Base-by-base conservation (phyloP, 176 grass and related monocot genomes). In the Bonia amplexicaulis region DNA sequence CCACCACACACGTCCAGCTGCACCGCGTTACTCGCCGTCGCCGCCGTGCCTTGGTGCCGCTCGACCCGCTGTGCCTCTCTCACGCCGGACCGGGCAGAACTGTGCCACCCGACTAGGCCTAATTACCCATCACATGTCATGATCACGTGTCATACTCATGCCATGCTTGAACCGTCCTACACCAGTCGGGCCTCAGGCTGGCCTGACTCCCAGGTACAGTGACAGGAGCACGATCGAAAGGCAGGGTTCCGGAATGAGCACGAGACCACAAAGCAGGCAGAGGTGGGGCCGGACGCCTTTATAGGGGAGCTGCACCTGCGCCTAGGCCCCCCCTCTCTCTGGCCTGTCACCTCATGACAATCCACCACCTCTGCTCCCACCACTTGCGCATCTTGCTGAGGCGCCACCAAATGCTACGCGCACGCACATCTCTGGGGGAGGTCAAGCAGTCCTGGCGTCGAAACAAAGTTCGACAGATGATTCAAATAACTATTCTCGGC, bases 311-410 rank as follows among this genome's bases (percentile, higher is more conserved):
- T 85, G 52, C 52, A 55, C 42, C 42, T 44, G 42, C 42, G 9
- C 42, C 0, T 2, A 44, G 42, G 8, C 6, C 41, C 41, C 9
- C 7, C 9, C 42, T 44, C 9, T 44, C 48, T 42, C 55, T 55
- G 33, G 48, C 58, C 68, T 80, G 81, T 89, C 87, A 72, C 76
- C 75, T 84, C 82, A 44, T 76, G 82, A 45, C 33, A 55, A 67
- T 33, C 45, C 45, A 20, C 33, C 23, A 14, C 29, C 64, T 25
- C 23, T 2, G 8, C 39, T 1, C 86, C 88, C 78, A 82, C 88
- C 78, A 82, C 83, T 90, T 86, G 78, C 2, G 77, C 88, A 85
- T 60, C 69, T 70, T 44, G 82, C 73, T 2, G 6, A 8, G 52
- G 22, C 46, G 3, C 47, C 26, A n/a, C 11, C 33, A 84, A 67